Evolutionary conservation across 345 rosid species (phyloP), one percentile per base, ranked within the genome.

Genomic region (Linum tenue): DNA sequence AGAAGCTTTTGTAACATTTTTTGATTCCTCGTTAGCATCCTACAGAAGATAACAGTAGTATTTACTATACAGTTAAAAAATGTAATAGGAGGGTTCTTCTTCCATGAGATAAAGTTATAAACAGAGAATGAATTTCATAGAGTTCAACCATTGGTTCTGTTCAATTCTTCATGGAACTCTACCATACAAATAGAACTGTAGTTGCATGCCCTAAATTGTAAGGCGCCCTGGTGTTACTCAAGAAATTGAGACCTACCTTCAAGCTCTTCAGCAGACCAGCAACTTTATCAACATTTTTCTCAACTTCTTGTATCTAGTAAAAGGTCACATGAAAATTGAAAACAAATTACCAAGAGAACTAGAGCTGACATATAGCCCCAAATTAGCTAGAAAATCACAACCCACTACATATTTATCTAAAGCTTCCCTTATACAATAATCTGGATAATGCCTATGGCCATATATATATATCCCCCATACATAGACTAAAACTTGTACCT

Each of bases 11-110:
- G 98, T 92, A 15, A 92, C 94, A 40, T 95, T 76, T 68, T 89
- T 92, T 1, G 98, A 87, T 56, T 90, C 97, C 83, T 92, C 98
- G 41, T 92, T 91, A 50, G 97, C 90, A 65, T 91, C 96, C 98
- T 92, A 87, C 57, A 43, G 56, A 67, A 61, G 60, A 62, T 44
- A 10, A 64, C 3, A 37, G 60, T 37, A 38, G 55, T 62, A 56
- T 22, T 22, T 22, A 22, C 31, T 22, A 37, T 22, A 22, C 31
- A 22, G 31, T 22, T 22, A 22, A 22, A 22, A 22, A 22, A 22
- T 22, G 31, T 22, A 22, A 22, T 22, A 22, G 31, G 31, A 22
- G 31, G 31, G 31, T 22, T 22, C 31, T 22, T 22, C 31, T 22
- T 22, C 31, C 31, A 22, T 22, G 31, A 22, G 31, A 22, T 22